A percentile compares a stretch with the other conserved stretches of the same genome.
Evolutionary conservation across 192 early-diverging fungal genomes (phyloP).

Genomic region (Entomortierella chlamydospora): DNA sequence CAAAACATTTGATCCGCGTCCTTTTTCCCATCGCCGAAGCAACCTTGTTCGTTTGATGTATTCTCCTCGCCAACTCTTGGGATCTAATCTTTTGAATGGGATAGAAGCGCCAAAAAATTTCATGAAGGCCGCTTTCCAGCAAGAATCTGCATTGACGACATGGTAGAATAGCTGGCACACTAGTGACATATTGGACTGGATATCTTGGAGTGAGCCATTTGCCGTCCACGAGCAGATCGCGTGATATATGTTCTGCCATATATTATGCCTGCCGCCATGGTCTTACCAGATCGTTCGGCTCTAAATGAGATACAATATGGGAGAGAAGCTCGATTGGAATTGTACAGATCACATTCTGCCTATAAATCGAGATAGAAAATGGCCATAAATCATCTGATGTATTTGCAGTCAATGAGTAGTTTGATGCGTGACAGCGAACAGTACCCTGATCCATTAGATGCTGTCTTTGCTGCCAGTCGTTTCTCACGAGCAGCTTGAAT

Average conservation of each 20-base stretch:
- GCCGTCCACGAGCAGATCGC: too few species aligned
- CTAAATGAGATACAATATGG: slow-evolving; percentile 42
- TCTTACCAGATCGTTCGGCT: slow-evolving; percentile 37
- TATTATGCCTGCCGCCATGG: neutral
- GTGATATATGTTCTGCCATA: too few species aligned
- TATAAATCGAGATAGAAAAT: neutral
- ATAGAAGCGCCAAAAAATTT: slow-evolving; percentile 47
- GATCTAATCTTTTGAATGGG: slow-evolving; percentile 43
- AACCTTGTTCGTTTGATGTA: slow-evolving; percentile 48
- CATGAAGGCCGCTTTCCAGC: slow-evolving; percentile 48
- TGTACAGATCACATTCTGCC: slow-evolving; percentile 32
- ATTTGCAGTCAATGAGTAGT: too few species aligned
- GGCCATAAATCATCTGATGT: neutral
- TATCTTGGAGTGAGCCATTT: neutral
- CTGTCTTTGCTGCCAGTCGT: slow-evolving; percentile 30
- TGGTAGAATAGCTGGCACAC: slow-evolving; percentile 43
- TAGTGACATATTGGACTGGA: slow-evolving; percentile 26
- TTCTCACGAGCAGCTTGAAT: slow-evolving; percentile 39
- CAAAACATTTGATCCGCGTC: slow-evolving; percentile 55
- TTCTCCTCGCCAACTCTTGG: slow-evolving; percentile 51
- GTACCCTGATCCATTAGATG: slow-evolving; percentile 19
- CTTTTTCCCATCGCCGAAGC: slow-evolving; percentile 58
- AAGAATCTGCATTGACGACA: slow-evolving; percentile 48
- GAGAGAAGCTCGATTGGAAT: slow-evolving; percentile 40
- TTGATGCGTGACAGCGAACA: neutral